phyloP scores from a whole-genome alignment of 2,329 filamentous ascomycete genomes.

The Herpomyces periplanetae region DNA sequence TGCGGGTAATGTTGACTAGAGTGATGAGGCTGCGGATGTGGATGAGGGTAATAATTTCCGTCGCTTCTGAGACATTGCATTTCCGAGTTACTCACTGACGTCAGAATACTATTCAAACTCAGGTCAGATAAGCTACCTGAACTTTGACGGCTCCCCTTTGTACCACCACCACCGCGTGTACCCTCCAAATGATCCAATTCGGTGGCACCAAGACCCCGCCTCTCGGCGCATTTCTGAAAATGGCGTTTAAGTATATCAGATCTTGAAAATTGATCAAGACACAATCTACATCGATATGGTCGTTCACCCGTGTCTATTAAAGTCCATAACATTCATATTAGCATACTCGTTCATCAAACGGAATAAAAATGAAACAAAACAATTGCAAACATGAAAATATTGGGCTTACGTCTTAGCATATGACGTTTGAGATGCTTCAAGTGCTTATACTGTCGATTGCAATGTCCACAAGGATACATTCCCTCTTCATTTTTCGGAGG shows the following conservation, averaged over 20 bases:
- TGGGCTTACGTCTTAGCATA: constrained; percentile 54
- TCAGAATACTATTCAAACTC: too few species aligned
- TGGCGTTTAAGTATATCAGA: constrained; percentile 95
- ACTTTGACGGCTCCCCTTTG: too few species aligned
- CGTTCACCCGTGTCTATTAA: constrained; percentile 62
- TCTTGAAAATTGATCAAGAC: constrained; percentile 85
- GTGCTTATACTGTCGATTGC: constrained; percentile 88
- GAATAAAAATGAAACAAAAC: constrained; percentile 2
- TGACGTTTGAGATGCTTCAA: constrained; percentile 92
- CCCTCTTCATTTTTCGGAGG: constrained; percentile 84
- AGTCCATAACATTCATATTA: constrained; percentile 6
- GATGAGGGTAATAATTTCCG: too few species aligned
- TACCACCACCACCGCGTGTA: too few species aligned
- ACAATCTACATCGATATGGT: constrained; percentile 89
- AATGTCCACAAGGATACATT: constrained; percentile 91
- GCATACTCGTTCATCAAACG: constrained; percentile 1
- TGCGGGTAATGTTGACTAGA: too few species aligned
- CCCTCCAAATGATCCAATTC: too few species aligned
- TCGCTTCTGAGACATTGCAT: too few species aligned
- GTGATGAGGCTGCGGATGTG: too few species aligned
- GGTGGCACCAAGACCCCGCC: too few species aligned
- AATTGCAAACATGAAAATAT: constrained; percentile 1
- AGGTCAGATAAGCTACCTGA: too few species aligned
- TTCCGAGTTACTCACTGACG: too few species aligned
- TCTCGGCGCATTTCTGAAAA: constrained; percentile 93